A percentile compares a stretch with the other conserved stretches of the same genome.
Conservation (phyloP, 768 basidiomycete genomes). For the Leccinum sublutescens region DNA sequence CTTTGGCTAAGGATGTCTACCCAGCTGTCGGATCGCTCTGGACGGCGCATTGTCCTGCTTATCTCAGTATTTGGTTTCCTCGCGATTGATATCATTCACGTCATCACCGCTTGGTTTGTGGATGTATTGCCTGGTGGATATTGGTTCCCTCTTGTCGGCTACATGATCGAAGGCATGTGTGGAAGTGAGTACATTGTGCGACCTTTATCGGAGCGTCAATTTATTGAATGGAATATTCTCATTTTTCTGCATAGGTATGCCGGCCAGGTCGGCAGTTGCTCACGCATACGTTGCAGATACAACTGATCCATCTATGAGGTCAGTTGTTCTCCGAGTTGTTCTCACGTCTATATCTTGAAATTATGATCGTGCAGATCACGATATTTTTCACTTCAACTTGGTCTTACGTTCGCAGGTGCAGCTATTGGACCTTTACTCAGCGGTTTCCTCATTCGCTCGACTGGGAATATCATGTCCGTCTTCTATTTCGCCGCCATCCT, state of each 20-base stretch:
- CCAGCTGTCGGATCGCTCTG: constrained; percentile 75
- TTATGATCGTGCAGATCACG: constrained; percentile 45
- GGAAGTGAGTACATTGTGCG: constrained; percentile 52
- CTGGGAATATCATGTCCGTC: constrained; percentile 54
- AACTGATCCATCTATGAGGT: constrained; percentile 55
- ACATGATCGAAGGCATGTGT: constrained; percentile 62
- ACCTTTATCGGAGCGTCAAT: neutral
- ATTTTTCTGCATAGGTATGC: constrained; percentile 41
- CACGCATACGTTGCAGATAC: constrained; percentile 75
- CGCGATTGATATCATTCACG: constrained; percentile 60
- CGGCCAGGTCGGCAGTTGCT: constrained; percentile 47
- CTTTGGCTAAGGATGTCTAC: neutral
- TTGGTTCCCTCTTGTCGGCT: constrained; percentile 70
- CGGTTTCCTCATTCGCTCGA: constrained; percentile 57
- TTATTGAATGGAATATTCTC: neutral
- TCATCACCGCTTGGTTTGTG: constrained; percentile 60
- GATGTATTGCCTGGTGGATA: constrained; percentile 74
- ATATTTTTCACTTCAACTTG: constrained; percentile 61
- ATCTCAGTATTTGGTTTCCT: constrained; percentile 62
- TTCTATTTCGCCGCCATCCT: constrained; percentile 64
- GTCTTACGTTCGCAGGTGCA: constrained; percentile 71
- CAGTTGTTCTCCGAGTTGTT: constrained; percentile 4
- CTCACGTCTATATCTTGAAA: constrained; percentile 4
- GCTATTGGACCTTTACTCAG: constrained; percentile 77
- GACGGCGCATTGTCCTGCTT: constrained; percentile 64